Base-by-base conservation (phyloP, 2,329 filamentous ascomycete species). In the Cercospora sesami region DNA sequence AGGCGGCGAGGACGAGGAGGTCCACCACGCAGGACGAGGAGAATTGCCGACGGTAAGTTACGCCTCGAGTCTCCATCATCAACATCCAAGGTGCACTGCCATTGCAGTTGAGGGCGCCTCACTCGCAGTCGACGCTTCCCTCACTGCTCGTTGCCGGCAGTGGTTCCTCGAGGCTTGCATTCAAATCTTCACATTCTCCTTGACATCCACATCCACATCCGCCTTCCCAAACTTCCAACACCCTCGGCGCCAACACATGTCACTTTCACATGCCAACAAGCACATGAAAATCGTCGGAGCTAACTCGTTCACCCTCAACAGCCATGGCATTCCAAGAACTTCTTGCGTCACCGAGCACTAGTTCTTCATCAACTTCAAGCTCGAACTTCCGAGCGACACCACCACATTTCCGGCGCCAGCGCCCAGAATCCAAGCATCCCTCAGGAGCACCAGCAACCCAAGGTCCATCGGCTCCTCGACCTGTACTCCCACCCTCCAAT, bases 301-400 rank as follows among this genome's bases (percentile, higher is more conserved):
- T 59, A 53, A 64, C 51, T 5, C 14, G 9, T 55, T 55, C 53
- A 31, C 53, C 42, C 21, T 28, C 33, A 21, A 16, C 21, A 53
- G 53, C 67, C 18, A 45, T 57, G 42, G 58, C 66, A 3, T 68
- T 68, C 48, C 42, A 57, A 14, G 31, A 65, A 26, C 63, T 68
- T 18, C 62, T 68, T 5, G 28, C 66, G 1, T 10, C 62, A 14
- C 1, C 31, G 2, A 36, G 36, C 18, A 28, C 5, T 12, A 63
- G 10, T 7, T 48, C 33, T 4, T 42, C 33, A 14, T 58, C 62
- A 5, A 58, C 51, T 2, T 45, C 62, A 0, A 45, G 5, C 7
- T 45, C 51, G 0, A 5, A 18, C 9, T 31, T 33, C 9, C 63
- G 36, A 23, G 14, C 63, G 4, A 58, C 53, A 21, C 63, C 55